Percentiles rank a stretch among this genome's conserved stretches.
Conservation (phyloP, 495 filamentous ascomycete species). For the Aspergillus olivimuriae region DNA sequence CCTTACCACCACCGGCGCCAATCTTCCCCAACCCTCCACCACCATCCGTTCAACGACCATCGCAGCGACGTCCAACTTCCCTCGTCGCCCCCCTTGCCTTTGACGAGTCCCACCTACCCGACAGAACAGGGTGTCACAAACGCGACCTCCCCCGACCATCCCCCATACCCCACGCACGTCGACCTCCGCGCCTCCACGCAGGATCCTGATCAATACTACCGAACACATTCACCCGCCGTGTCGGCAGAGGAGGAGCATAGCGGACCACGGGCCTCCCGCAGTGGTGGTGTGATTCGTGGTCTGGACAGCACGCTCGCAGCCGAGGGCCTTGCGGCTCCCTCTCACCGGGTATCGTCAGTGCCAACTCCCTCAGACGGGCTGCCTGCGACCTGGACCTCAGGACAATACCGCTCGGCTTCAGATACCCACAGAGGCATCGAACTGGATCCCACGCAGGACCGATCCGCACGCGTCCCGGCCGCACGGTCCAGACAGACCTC, state of each 20-base stretch:
- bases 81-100: conserved; percentile 21
- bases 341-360: conserved; percentile 23
- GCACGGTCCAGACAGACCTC: conserved; percentile 40
- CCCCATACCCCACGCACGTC: conserved; percentile 19
- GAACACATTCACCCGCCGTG: conserved; percentile 25
- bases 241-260: conserved; percentile 18
- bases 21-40: conserved; percentile 27
- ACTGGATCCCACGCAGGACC: conserved; percentile 12
- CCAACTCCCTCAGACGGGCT: conserved; percentile 20
- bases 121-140: conserved; percentile 17
- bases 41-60: conserved; percentile 25
- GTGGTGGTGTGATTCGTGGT: conserved; percentile 16
- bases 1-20: conserved; percentile 33
- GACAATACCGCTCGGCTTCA: conserved; percentile 30
- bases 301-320: conserved; percentile 19
- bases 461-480: conserved; percentile 15
- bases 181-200: conserved; percentile 33
- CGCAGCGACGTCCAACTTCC: conserved; percentile 10
- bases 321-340: conserved; percentile 10
- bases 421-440: conserved; percentile 25
- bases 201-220: conserved; percentile 52
- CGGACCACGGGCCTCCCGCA: no score
- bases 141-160: conserved; percentile 12
- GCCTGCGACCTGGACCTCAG: conserved; percentile 17
- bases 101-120: conserved; percentile 23